Evolutionary conservation across 73 alveolate species (phyloP).

Genomic region (Stentor coeruleus): DNA sequence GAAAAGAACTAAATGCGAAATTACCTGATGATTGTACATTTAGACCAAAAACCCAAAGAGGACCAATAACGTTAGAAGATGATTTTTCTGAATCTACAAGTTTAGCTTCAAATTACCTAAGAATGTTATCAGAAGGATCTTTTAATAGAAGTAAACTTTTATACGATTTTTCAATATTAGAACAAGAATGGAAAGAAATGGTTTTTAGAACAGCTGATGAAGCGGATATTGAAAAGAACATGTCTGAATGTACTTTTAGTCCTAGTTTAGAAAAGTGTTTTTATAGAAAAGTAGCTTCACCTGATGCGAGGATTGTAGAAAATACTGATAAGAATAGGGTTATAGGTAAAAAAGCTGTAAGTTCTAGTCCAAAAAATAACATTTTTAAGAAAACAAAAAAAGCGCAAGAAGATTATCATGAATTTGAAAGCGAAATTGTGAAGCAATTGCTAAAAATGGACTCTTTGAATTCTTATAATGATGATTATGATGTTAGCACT

Average conservation of each 20-base stretch:
- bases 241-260: constrained; percentile 6
- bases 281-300: too few species aligned
- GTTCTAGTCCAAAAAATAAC: neutral
- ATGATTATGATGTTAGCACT: too few species aligned
- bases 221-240: neutral
- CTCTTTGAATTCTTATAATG: too few species aligned
- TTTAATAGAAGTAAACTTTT: neutral
- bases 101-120: neutral
- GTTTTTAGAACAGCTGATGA: neutral
- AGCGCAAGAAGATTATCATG: neutral
- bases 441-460: too few species aligned
- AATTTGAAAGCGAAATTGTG: too few species aligned
- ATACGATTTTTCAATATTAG: constrained; percentile 1
- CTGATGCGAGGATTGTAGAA: too few species aligned
- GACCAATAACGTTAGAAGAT: neutral
- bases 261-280: constrained; percentile 13
- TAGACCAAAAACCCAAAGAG: neutral
- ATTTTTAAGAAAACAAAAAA: neutral
- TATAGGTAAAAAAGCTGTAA: neutral
- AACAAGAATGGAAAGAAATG: constrained; percentile 6
- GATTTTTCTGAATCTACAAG: neutral
- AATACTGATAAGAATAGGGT: neutral
- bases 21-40: neutral
- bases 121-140: neutral
- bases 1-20: neutral